Evolutionary conservation across 306 rosid species (phyloP).

Genomic region (Hylodesmum podocarpum): DNA sequence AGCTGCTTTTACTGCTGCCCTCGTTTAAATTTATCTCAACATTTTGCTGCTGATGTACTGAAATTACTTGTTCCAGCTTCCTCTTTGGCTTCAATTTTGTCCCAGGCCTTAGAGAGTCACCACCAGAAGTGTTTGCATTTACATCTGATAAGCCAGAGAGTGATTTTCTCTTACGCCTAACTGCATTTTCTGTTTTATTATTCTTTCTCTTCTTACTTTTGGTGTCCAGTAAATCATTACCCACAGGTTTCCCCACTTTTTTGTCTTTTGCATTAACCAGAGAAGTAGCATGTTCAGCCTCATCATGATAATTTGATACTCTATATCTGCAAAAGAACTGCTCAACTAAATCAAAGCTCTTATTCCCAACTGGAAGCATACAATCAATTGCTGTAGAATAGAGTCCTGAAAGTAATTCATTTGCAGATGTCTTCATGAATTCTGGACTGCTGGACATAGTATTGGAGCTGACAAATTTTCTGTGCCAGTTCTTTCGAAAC

Average conservation of each 20-base stretch:
- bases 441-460: constrained; percentile 34
- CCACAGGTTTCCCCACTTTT: not conserved
- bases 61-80: constrained; percentile 31
- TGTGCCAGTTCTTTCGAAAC: constrained; percentile 70
- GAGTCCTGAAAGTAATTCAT: constrained; percentile 68
- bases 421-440: constrained; percentile 43
- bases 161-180: constrained; percentile 49
- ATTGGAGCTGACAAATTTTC: constrained; percentile 43
- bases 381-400: constrained; percentile 62
- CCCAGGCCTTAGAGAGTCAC: constrained; percentile 17
- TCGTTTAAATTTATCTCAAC: constrained; percentile 50
- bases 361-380: constrained; percentile 40
- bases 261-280: constrained; percentile 31
- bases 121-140: constrained; percentile 33
- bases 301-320: constrained; percentile 60
- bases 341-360: constrained; percentile 55
- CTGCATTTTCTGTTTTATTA: constrained; percentile 37
- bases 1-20: constrained; percentile 18
- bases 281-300: constrained; percentile 42
- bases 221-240: constrained; percentile 13
- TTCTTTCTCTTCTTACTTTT: constrained; percentile 31
- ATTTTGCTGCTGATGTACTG: constrained; percentile 31
- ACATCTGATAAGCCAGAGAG: constrained; percentile 63
- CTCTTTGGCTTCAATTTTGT: constrained; percentile 15
- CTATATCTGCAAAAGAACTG: constrained; percentile 74